Evolutionary conservation across 164 flowering plant species (phyloP), one percentile per base, ranked within the genome.

Genomic region (Kalanchoe fedtschenkoi): DNA sequence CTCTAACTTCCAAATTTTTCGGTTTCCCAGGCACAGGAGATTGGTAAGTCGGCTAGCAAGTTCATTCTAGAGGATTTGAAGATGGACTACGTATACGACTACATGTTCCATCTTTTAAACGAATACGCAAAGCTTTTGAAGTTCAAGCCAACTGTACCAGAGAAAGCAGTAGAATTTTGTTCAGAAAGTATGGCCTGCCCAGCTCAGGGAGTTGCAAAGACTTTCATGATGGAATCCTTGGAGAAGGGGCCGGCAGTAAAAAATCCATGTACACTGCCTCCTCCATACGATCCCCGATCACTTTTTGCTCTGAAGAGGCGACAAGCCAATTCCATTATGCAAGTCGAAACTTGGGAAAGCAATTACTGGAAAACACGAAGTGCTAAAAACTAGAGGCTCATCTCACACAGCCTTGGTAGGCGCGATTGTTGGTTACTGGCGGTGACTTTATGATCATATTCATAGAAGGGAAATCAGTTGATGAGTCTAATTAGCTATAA

Each of bases 11-110:
- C 46, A 42, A 19, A 13, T 15, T 42, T 13, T 42, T 5, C 46
- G 14, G 46, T 34, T 43, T 60, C 28, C 16, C 78, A 85, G 90
- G 87, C 91, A 21, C 80, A 77, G 47, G 74, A 15, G 0, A 79
- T 85, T 6, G 91, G 84, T 19, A 85, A 69, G 65, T 78, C 79
- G 28, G 86, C 79, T 0, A 81, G 84, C 61, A 55, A 71, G 6
- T 85, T 81, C 68, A 71, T 85, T 1, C 76, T 64, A 53, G 73
- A 83, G 53, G 80, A 85, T 11, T 42, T 81, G 71, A 78, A 77
- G 72, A 80, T 85, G 78, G 86, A 83, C 1, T 68, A 76, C 59
- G 85, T 85, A 21, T 85, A 85, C 47, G 91, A 85, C 53, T 85
- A 85, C 78, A 85, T 85, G 88, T 80, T 83, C 57, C 88, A 85